Evolutionary conservation across 495 filamentous ascomycete genomes (phyloP).

Genomic region (Filosporella fistucella): DNA sequence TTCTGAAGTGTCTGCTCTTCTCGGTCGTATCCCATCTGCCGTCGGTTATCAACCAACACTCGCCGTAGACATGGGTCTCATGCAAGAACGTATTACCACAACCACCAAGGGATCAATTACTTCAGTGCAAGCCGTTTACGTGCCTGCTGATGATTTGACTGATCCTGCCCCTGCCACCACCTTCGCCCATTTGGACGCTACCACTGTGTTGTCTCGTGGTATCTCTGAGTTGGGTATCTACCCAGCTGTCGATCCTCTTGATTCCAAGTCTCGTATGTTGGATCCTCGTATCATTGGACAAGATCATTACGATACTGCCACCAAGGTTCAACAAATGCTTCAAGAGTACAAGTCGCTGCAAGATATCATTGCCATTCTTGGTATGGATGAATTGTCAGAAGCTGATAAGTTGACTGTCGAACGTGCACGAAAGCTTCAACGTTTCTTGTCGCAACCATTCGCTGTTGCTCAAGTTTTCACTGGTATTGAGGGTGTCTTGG

Average conservation of each 20-base stretch:
- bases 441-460: constrained; percentile 99
- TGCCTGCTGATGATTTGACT: constrained; percentile 99
- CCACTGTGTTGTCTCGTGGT: constrained; percentile 99
- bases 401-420: constrained; percentile 99
- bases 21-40: constrained; percentile 99
- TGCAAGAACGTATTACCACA: constrained; percentile 99
- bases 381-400: constrained; percentile 99
- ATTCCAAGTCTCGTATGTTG: constrained; percentile 99
- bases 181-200: constrained; percentile 99
- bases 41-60: constrained; percentile 99
- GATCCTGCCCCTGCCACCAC: constrained; percentile 99
- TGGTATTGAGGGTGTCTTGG: constrained; percentile 93
- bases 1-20: constrained; percentile 99
- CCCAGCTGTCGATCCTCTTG: constrained; percentile 97
- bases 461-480: constrained; percentile 98
- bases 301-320: constrained; percentile 94
- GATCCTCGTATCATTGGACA: constrained; percentile 97
- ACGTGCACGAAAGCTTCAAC: constrained; percentile 98
- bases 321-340: constrained; percentile 94
- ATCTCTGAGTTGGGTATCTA: constrained; percentile 99
- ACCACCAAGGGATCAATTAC: constrained; percentile 99
- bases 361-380: constrained; percentile 99
- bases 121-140: constrained; percentile 99
- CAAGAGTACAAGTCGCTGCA: constrained; percentile 99
- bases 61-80: constrained; percentile 99